Percentiles rank a stretch among this genome's conserved stretches.
Conservation (phyloP, 371 early-diverging fungal genomes). For the Mortierella sp. region DNA sequence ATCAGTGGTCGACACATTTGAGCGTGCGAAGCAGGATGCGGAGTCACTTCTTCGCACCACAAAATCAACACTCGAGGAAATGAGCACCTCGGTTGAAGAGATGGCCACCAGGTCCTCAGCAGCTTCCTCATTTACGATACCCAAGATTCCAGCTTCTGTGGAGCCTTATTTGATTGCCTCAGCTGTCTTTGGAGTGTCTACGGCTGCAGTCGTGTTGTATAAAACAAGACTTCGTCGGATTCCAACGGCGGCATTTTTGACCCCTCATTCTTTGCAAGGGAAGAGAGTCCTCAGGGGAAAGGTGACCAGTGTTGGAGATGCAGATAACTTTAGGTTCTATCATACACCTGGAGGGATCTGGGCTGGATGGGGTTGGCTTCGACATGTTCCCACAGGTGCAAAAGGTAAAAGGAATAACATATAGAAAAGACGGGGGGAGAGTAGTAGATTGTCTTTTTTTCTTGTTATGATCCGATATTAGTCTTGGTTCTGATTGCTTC, state of each 20-base stretch:
- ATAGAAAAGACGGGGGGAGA: background rate
- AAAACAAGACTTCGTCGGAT: slow-evolving; percentile 37
- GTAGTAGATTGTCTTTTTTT: background rate
- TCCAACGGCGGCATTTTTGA: slow-evolving; percentile 63
- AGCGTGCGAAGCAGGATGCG: slow-evolving; percentile 11
- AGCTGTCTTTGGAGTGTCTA: slow-evolving; percentile 21
- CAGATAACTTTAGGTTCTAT: slow-evolving; percentile 71
- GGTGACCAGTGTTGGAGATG: slow-evolving; percentile 69
- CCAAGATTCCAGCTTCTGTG: slow-evolving; percentile 19
- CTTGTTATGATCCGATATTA: background rate
- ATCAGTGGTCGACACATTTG: background rate
- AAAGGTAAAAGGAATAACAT: slow-evolving; percentile 49
- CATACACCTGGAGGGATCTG: slow-evolving; percentile 65
- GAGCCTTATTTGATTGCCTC: slow-evolving; percentile 33
- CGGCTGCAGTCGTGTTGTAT: slow-evolving; percentile 18
- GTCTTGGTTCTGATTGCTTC: too few species aligned
- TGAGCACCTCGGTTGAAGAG: background rate
- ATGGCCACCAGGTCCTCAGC: background rate
- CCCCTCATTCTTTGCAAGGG: slow-evolving; percentile 59
- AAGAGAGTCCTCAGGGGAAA: slow-evolving; percentile 57
- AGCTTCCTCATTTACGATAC: background rate
- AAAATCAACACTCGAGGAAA: slow-evolving; percentile 1
- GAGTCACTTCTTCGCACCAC: background rate
- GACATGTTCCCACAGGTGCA: slow-evolving; percentile 59
- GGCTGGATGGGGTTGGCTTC: slow-evolving; percentile 68